Base-by-base conservation (phyloP, 108 stramenopile species). In the Pinguiococcus pyrenoidosus region DNA sequence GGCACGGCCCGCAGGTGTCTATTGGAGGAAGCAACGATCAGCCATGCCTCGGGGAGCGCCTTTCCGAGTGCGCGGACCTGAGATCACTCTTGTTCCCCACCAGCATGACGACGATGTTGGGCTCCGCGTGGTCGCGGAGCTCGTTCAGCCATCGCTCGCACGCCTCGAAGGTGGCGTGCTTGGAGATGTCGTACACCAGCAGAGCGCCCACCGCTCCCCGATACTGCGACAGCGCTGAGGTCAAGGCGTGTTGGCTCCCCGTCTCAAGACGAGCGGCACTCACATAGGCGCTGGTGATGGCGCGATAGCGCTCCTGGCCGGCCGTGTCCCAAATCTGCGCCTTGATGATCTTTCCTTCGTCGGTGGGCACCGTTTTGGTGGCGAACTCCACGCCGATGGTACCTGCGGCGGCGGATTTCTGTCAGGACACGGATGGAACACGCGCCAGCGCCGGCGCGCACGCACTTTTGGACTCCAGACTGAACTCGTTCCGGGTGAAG, bases 311-410 rank as follows among this genome's bases (percentile, higher is more conserved):
- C 54, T 85, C 87, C 54, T 88, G 87, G n/a, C 87, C 87, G n/a
- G 83, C 85, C 26, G 84, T 88, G 50, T 88, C 87, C 87, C 87
- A 85, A 50, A 88, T 85, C 75, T 88, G 84, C 34, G 90, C 89
- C 59, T 80, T 79, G 60, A 85, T 68, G n/a, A n/a, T n/a, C n/a
- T n/a, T n/a, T n/a, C n/a, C n/a, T n/a, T n/a, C n/a, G n/a, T 95
- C 86, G 22, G 83, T 76, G 52, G 84, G 80, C 45, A 90, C 85
- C 29, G 72, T 81, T 54, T 93, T 92, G 39, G 91, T 93, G 6
- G 94, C 94, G 60, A 96, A 96, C 62, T 96, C 94, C 12, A 96
- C 94, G 23, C 96, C 96, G 59, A 96, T 96, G 41, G 94, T 96
- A 9, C n/a, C n/a, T n/a, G n/a, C n/a, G n/a, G n/a, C n/a, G n/a